Evolutionary conservation across 352 stramenopile species (phyloP).

Genomic region (Thraustotheca clavata): DNA sequence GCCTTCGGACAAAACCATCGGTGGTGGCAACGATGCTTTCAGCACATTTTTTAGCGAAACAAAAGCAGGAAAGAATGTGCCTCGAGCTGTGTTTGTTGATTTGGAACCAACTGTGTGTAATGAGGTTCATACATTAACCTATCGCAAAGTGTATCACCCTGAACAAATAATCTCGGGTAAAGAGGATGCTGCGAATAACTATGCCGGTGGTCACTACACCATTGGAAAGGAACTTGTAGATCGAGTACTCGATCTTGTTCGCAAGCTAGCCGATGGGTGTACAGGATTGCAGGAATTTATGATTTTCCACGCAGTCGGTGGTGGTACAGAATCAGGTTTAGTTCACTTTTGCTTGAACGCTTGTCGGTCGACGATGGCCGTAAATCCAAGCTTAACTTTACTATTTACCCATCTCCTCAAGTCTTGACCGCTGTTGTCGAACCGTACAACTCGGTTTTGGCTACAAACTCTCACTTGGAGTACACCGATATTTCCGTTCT

Average conservation of each 20-base stretch:
- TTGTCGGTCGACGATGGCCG: slow-evolving; percentile 96
- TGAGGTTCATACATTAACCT: slow-evolving; percentile 91
- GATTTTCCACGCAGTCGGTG: slow-evolving; percentile 95
- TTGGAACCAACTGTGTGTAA: slow-evolving; percentile 95
- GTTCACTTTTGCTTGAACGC: slow-evolving; percentile 93
- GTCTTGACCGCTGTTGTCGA: slow-evolving; percentile 96
- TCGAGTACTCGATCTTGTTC: slow-evolving; percentile 93
- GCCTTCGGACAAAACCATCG: slow-evolving; percentile 88
- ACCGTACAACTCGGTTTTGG: slow-evolving; percentile 97
- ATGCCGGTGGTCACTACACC: slow-evolving; percentile 87
- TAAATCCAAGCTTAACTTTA: slow-evolving; percentile 97
- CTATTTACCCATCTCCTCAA: slow-evolving; percentile 94
- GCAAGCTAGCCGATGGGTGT: slow-evolving; percentile 95
- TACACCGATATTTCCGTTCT: slow-evolving; percentile 96
- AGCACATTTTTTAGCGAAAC: slow-evolving; percentile 90
- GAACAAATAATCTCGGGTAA: slow-evolving; percentile 97
- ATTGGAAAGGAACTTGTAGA: slow-evolving; percentile 95
- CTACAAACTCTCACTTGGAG: slow-evolving; percentile 93
- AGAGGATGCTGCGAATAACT: slow-evolving; percentile 88
- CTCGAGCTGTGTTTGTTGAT: slow-evolving; percentile 93
- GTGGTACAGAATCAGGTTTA: slow-evolving; percentile 94
- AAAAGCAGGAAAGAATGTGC: slow-evolving; percentile 89
- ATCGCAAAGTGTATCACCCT: slow-evolving; percentile 94
- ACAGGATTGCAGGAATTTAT: slow-evolving; percentile 97
- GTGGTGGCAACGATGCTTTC: slow-evolving; percentile 89